Evolutionary conservation across 192 early-diverging fungal species (phyloP).

Genomic region (Gryganskiella cystojenkinii): DNA sequence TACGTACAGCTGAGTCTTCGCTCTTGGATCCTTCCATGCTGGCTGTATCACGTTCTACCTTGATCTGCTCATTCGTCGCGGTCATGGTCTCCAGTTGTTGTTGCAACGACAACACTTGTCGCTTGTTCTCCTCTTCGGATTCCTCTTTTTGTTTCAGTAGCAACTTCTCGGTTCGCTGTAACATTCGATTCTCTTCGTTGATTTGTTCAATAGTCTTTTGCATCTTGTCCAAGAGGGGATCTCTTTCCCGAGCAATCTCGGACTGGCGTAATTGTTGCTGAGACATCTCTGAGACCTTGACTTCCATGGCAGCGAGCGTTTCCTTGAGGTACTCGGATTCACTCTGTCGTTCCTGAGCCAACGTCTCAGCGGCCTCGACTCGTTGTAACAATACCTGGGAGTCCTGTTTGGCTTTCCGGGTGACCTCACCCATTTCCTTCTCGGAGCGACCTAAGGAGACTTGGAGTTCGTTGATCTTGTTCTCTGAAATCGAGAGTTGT

Average conservation of each 20-base stretch:
- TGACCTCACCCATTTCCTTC: conserved; percentile 15
- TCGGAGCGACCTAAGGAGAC: not conserved
- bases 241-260: not conserved
- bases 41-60: no score
- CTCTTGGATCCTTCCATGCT: no score
- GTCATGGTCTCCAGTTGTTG: no score
- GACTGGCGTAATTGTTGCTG: not conserved
- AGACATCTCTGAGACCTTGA: not conserved
- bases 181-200: no score
- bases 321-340: conserved; percentile 26
- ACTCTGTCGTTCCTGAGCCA: not conserved
- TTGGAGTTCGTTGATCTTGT: conserved; percentile 1
- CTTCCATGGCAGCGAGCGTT: not conserved
- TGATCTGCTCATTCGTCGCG: no score
- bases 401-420: not conserved
- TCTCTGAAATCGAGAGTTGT: conserved; percentile 6
- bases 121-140: no score
- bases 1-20: no score
- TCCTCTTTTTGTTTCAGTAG: no score
- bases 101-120: no score
- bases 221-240: not conserved
- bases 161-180: no score
- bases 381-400: not conserved
- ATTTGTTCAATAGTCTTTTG: no score
- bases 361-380: not conserved